Conservation (phyloP, 2,329 filamentous ascomycete species). For the Sordariomycetes sp. region DNA sequence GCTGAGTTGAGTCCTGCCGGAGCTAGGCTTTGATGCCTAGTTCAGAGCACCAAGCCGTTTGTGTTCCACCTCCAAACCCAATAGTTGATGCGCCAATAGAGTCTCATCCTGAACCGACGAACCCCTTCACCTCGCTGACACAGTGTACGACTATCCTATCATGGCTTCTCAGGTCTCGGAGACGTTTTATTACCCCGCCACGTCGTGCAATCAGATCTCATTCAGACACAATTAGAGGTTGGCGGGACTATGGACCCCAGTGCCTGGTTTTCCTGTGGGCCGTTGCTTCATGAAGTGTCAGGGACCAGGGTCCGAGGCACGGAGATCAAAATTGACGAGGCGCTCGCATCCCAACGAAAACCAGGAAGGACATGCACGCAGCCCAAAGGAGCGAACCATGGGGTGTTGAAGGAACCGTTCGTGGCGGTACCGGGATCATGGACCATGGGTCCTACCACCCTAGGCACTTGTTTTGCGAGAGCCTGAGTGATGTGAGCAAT, state of each 20-base stretch:
- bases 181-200: too few relatives aligned
- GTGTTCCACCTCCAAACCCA: too few relatives aligned
- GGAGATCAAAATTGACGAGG: slow-evolving; percentile 5
- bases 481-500: background rate
- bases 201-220: background rate
- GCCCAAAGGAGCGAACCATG: slow-evolving; percentile 2
- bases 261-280: background rate
- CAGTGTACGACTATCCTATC: too few relatives aligned
- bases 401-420: background rate
- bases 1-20: too few relatives aligned
- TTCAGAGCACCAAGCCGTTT: too few relatives aligned
- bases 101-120: too few relatives aligned
- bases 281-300: slow-evolving; percentile 2
- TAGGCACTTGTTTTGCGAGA: background rate
- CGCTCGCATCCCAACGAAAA: slow-evolving; percentile 3
- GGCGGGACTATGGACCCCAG: background rate
- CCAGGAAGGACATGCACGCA: slow-evolving; percentile 1
- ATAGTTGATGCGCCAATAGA: too few relatives aligned
- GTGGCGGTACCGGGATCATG: background rate
- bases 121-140: too few relatives aligned
- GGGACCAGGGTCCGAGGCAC: slow-evolving; percentile 4
- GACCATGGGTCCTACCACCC: background rate
- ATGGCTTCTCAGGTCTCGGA: too few relatives aligned
- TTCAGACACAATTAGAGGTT: background rate
- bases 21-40: too few relatives aligned